Conservation (phyloP, 140 eudicot species). For the Flaveria floridana region DNA sequence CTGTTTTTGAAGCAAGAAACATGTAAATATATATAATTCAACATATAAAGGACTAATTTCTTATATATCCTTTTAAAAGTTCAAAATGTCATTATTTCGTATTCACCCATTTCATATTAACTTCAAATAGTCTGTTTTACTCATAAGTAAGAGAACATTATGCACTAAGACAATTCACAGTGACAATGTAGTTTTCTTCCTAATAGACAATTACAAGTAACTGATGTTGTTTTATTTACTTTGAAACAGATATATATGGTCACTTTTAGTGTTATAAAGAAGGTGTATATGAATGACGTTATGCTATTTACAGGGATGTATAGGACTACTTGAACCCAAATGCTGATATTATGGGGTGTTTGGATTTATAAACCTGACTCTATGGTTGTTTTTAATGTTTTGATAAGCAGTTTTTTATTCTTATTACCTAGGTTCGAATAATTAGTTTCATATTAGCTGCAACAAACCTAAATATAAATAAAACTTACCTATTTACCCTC, state of each 20-base stretch:
- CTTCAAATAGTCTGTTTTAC: neutral
- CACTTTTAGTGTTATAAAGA: no score
- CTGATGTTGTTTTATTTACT: neutral
- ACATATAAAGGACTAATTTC: neutral
- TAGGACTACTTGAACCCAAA: neutral
- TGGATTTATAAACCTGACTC: neutral
- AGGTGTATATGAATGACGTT: no score
- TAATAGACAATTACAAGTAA: neutral
- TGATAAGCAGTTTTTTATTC: neutral
- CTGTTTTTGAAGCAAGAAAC: constrained; percentile 39
- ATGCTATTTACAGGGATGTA: no score
- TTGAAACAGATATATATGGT: no score
- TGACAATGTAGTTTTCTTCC: neutral
- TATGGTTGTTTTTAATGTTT: neutral
- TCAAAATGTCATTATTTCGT: neutral
- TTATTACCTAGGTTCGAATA: neutral
- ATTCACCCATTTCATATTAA: neutral
- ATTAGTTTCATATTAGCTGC: constrained; percentile 10
- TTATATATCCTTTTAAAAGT: neutral
- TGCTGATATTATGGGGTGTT: neutral
- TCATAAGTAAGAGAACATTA: neutral
- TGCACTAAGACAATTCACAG: neutral
- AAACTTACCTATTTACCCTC: neutral
- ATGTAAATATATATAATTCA: neutral
- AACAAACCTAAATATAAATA: neutral